These are phyloP conservation scores for Saccharomycopsis hybrid DNA, from an alignment of 1,139 yeast genomes.

Conservation along the genomic window DNA sequence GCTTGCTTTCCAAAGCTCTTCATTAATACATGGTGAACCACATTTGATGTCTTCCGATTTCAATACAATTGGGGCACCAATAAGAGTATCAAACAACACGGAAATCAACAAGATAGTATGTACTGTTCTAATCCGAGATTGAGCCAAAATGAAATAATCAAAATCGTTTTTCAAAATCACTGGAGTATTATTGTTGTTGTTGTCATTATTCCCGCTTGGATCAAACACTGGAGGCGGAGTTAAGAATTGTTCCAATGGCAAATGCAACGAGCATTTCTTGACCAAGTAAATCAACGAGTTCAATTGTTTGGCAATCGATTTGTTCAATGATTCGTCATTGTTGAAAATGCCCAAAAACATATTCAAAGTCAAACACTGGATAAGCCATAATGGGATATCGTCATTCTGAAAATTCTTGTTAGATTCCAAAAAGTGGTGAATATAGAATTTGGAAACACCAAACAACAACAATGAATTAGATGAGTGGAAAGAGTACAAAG, in stretches of 20 bases:
- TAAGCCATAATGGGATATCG: conserved; percentile 80
- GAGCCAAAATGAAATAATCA: conserved; percentile 73
- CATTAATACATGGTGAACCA: conserved; percentile 70
- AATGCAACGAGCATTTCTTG: conserved; percentile 66
- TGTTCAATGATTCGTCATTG: conserved; percentile 60
- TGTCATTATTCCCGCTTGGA: conserved; percentile 21
- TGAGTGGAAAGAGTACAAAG: conserved; percentile 77
- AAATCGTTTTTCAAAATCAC: conserved; percentile 46
- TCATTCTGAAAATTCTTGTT: conserved; percentile 47
- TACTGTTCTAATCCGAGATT: conserved; percentile 79
- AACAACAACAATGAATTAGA: conserved; percentile 69
- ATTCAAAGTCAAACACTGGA: conserved; percentile 75
- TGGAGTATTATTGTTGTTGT: conserved; percentile 28
- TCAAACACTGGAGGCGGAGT: conserved; percentile 49
- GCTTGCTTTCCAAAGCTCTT: conserved; percentile 62
- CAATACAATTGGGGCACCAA: conserved; percentile 54
- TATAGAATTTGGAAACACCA: conserved; percentile 71
- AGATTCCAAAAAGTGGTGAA: conserved; percentile 68
- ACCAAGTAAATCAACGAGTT: conserved; percentile 74
- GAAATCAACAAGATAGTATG: conserved; percentile 73
- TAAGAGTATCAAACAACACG: conserved; percentile 60
- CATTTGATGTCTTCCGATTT: conserved; percentile 57
- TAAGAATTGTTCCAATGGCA: conserved; percentile 57
- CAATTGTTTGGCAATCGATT: conserved; percentile 68
- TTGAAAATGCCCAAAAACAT: conserved; percentile 79